Evolutionary conservation across 2,329 filamentous ascomycete genomes (phyloP), one percentile per base, ranked within the genome.

Genomic region (Colletotrichum sidae): DNA sequence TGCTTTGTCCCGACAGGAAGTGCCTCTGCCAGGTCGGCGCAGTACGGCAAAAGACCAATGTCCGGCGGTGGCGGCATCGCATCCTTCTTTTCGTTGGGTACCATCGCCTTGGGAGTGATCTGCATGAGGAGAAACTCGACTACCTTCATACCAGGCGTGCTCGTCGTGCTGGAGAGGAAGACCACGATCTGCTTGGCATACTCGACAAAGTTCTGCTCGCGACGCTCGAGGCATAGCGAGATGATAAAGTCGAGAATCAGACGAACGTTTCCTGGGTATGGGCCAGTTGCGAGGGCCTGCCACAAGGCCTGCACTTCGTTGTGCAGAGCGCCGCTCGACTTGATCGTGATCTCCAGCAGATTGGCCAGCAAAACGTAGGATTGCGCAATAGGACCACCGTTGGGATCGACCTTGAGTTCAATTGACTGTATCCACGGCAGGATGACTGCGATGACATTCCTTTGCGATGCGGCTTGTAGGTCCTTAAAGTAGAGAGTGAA

Each of bases 111-210:
- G 1, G 96, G 95, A 0, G 89, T 92, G 68, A 99, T 94, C 69
- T 97, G 94, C 78, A 96, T 85, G 35, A 98, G 82, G 59, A 99
- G 84, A 70, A 97, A 97, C 69, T 99, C 96, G 10, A 99, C 90
- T 3, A 99, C 94, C 73, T 97, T 96, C 52, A 92, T 90, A 1
- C 94, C 94, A 2, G 94, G 74, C 79, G 91, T 73, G 86, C 81
- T 86, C 68, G 82, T 84, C 0, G 86, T 97, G 69, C 93, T 96
- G 0, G 96, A 96, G 6, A 99, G 78, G 75, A 97, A 98, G 1
- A 99, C 96, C 13, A 98, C 94, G 56, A 99, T 96, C 77, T 99
- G 96, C 80, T 98, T 99, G 6, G 95, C 95, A 74, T 96, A 97
- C 71, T 97, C 93, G 60, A 99, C 95, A 76, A 97, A 99, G 72